Evolutionary conservation across 108 stramenopile genomes (phyloP).

Genomic region (Skeletonema grethae): DNA sequence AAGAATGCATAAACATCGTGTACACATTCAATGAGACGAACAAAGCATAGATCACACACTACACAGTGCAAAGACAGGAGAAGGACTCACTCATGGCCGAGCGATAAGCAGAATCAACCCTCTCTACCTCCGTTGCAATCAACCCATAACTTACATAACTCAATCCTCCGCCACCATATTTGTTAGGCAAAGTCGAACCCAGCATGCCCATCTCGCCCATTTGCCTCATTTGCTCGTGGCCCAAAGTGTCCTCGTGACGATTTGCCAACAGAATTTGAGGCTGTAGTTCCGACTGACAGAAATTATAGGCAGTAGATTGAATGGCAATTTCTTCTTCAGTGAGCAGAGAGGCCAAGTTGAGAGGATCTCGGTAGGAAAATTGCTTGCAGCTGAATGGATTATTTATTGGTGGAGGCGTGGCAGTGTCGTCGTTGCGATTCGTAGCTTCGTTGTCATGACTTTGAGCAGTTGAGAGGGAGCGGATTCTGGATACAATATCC

Average conservation of each 20-base stretch:
- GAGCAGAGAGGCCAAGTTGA: not conserved
- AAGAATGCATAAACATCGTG: no score
- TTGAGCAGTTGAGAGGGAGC: no score
- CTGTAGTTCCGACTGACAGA: slow-evolving; percentile 82
- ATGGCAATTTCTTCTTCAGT: slow-evolving; percentile 17
- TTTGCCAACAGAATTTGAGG: slow-evolving; percentile 83
- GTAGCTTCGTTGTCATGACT: no score
- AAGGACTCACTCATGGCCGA: slow-evolving; percentile 76
- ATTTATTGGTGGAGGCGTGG: not conserved
- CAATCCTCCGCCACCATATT: slow-evolving; percentile 86
- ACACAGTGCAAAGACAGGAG: not conserved
- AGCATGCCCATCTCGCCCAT: slow-evolving; percentile 92
- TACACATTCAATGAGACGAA: not conserved
- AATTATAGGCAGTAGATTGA: slow-evolving; percentile 65
- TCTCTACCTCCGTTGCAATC: slow-evolving; percentile 86
- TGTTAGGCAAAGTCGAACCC: slow-evolving; percentile 84
- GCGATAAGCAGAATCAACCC: slow-evolving; percentile 90
- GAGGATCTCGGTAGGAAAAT: not conserved
- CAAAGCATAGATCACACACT: not conserved
- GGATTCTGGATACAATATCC: no score
- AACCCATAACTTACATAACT: slow-evolving; percentile 92
- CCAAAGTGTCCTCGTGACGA: slow-evolving; percentile 81
- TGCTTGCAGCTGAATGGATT: not conserved
- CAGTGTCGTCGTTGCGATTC: no score
- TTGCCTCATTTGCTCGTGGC: slow-evolving; percentile 74